These are phyloP conservation scores for Trichoderma arundinaceum DNA, from an alignment of 2,329 filamentous ascomycete species.

Conservation along the genomic window DNA sequence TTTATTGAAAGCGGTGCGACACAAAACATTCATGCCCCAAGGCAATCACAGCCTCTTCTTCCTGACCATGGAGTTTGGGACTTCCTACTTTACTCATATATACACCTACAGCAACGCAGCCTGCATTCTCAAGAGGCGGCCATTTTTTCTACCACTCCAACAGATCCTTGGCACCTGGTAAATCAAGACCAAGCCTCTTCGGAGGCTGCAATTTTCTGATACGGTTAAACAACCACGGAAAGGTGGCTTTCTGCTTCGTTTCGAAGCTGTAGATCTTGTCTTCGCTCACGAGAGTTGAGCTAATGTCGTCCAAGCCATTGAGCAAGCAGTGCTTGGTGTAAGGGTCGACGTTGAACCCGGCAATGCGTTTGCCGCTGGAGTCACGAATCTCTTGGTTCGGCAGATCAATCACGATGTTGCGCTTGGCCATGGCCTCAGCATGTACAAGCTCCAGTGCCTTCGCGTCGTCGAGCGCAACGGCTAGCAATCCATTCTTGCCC, in stretches of 20 bases:
- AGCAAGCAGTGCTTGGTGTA: conserved; percentile 94
- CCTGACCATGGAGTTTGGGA: no score
- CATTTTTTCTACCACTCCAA: no score
- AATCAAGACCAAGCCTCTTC: no score
- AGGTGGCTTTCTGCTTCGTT: conserved; percentile 73
- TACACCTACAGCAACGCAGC: no score
- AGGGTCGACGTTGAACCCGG: conserved; percentile 83
- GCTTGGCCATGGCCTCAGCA: conserved; percentile 76
- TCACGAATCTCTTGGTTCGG: conserved; percentile 82
- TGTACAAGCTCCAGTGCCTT: conserved; percentile 71
- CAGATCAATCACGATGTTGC: conserved; percentile 88
- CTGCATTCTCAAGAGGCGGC: no score
- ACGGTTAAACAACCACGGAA: conserved; percentile 72
- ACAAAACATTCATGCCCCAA: no score
- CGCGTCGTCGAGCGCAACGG: conserved; percentile 74
- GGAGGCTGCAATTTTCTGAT: no score
- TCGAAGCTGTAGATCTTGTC: conserved; percentile 88
- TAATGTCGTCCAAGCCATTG: conserved; percentile 95
- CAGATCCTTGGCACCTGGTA: no score
- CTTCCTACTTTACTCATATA: no score
- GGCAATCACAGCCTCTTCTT: no score
- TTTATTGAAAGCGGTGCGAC: no score
- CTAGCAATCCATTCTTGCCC: conserved; percentile 99
- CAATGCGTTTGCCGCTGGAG: conserved; percentile 73
- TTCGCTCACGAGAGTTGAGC: conserved; percentile 88